Conservation (phyloP, 371 early-diverging fungal species). For the Massospora cicadina region DNA sequence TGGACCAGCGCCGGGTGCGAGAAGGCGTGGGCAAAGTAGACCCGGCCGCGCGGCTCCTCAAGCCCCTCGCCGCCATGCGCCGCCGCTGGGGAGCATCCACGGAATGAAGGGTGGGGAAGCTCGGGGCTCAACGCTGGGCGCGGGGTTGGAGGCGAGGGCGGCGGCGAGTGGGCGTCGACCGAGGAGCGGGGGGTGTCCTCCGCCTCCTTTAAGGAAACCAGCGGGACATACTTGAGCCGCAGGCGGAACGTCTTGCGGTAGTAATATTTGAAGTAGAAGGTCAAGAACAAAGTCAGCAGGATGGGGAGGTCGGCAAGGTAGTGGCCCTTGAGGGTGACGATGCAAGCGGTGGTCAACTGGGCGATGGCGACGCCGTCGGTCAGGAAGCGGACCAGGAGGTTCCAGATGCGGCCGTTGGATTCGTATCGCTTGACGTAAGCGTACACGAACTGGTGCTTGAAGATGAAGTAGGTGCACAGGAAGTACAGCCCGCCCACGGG, state of each 20-base stretch:
- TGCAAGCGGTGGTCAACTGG: conserved; percentile 69
- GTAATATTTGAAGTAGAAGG: conserved; percentile 29
- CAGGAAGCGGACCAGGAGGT: conserved; percentile 56
- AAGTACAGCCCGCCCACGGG: conserved; percentile 62
- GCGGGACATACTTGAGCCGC: conserved; percentile 27
- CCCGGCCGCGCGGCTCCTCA: not conserved
- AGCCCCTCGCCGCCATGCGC: not conserved
- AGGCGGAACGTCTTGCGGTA: conserved; percentile 33
- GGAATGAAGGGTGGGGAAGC: not conserved
- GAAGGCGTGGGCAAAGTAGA: conserved; percentile 10
- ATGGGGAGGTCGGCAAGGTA: conserved; percentile 25
- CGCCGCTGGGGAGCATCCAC: not conserved
- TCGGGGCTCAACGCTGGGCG: not conserved
- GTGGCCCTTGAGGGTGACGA: conserved; percentile 38
- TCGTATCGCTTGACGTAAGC: conserved; percentile 76
- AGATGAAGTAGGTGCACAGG: conserved; percentile 45
- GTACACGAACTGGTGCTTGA: conserved; percentile 63
- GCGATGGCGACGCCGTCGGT: conserved; percentile 60
- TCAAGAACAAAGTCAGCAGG: conserved; percentile 27
- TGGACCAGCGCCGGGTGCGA: conserved; percentile 7
- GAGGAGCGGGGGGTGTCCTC: not conserved
- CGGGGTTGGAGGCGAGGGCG: not conserved
- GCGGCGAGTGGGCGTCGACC: not conserved
- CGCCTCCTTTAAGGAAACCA: conserved; percentile 16
- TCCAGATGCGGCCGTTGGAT: conserved; percentile 54